Evolutionary conservation across 2,329 filamentous ascomycete genomes (phyloP).

Genomic region (Neurospora crassa): DNA sequence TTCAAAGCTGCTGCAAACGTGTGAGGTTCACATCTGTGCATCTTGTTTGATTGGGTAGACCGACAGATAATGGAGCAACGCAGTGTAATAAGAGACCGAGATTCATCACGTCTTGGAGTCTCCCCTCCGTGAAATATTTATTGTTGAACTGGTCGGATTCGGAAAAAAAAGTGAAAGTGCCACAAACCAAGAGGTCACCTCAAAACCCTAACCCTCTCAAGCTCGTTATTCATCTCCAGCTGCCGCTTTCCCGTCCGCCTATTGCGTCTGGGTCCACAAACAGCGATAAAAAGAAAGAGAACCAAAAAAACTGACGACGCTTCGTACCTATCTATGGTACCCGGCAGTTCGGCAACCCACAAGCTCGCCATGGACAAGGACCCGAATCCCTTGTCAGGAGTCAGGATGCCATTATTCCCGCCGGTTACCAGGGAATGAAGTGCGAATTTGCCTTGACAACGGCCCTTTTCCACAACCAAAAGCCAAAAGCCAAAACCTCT

Average conservation of each 20-base stretch:
- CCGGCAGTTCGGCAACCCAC: neutral
- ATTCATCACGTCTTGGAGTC: neutral
- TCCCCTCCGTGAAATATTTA: neutral
- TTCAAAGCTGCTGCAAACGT: neutral
- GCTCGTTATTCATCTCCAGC: neutral
- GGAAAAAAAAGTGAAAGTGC: neutral
- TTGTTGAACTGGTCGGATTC: neutral
- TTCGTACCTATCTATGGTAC: neutral
- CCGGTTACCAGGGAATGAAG: neutral
- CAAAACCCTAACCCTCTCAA: neutral
- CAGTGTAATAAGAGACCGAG: neutral
- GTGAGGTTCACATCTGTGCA: neutral
- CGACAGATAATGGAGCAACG: neutral
- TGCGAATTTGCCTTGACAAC: neutral
- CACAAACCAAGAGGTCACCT: neutral
- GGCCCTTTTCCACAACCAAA: neutral
- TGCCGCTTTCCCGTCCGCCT: neutral
- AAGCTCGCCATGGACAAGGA: neutral
- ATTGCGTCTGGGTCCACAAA: neutral
- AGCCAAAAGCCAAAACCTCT: neutral
- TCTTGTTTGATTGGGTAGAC: neutral
- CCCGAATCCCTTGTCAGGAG: neutral
- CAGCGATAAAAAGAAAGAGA: neutral
- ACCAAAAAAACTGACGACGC: neutral
- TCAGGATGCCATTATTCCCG: neutral